Evolutionary conservation across 1,139 yeast species (phyloP), one percentile per base, ranked within the genome.

Genomic region (Candida anutae): DNA sequence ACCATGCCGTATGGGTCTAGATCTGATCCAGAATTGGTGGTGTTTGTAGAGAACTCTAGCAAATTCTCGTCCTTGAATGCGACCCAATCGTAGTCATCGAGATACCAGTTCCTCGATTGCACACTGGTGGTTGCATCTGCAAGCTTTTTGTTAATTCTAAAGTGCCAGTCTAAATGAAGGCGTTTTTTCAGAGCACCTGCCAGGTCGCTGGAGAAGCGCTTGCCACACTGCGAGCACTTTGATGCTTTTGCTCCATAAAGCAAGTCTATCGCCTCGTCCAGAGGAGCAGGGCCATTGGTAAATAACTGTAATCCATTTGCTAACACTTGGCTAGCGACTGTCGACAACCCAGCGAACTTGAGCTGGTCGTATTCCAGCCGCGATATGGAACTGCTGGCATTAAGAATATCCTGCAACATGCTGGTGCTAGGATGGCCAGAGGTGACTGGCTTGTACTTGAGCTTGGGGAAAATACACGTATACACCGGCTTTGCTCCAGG

Each of bases 161-260:
- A 87, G 60, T 90, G 98, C 97, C 97, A 90, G 55, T 90, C 98
- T 42, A 85, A 60, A 54, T 90, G 98, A 24, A 62, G 43, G 35
- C 80, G 67, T 33, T 69, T 66, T 25, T 50, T 54, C 14, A 54
- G 58, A 12, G 67, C 62, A 3, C 93, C 94, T 29, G 67, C 71
- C 2, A 58, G 61, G 24, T 78, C 73, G 28, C 71, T 70, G 5
- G 74, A 65, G 49, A 88, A 93, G 37, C 99, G 62, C 48, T 83
- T 84, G 18, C 96, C 94, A 57, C 98, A 93, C 13, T 80, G 76
- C 12, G 83, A 73, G 59, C 98, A 93, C 52, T 85, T 90, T 35
- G 82, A 72, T 5, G 94, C 77, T 45, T 80, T 74, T 14, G 67
- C 57, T 3, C 66, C 72, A 45, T 79, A 78, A 14, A 85, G 55